Evolutionary conservation across 176 grass and related monocot genomes (phyloP).

Genomic region (Carex myosuroides): DNA sequence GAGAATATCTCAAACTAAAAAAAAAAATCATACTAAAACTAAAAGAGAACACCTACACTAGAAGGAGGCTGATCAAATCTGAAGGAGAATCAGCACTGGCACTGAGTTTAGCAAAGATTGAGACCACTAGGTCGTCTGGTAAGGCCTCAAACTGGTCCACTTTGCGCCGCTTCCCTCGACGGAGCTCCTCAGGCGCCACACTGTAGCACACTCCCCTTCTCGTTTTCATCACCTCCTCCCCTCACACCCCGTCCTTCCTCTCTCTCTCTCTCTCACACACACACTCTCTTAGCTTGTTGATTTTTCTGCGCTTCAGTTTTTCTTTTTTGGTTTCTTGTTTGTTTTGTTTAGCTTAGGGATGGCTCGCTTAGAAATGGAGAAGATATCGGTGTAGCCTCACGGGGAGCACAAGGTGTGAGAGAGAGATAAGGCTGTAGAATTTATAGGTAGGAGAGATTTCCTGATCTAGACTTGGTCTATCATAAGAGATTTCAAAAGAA

Average conservation of each 20-base stretch:
- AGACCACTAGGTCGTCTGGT: slow-evolving; percentile 36
- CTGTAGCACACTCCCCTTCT: slow-evolving; percentile 15
- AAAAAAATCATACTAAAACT: neutral
- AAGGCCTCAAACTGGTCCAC: slow-evolving; percentile 22
- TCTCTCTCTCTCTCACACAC: neutral
- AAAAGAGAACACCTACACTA: slow-evolving; percentile 25
- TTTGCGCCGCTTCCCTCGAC: neutral
- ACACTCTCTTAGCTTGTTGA: neutral
- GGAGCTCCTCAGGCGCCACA: neutral
- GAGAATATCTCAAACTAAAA: neutral
- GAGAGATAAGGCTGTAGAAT: slow-evolving; percentile 17
- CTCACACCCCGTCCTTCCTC: neutral
- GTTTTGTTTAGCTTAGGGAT: neutral
- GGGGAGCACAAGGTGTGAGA: neutral
- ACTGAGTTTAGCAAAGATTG: slow-evolving; percentile 28
- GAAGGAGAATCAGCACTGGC: slow-evolving; percentile 22
- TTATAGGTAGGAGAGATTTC: neutral
- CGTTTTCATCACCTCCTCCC: neutral
- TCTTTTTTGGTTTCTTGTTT: slow-evolving; percentile 1
- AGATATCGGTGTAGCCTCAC: neutral
- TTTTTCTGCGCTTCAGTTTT: neutral
- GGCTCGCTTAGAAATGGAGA: neutral
- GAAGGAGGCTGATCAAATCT: slow-evolving; percentile 12
- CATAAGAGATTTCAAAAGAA: neutral
- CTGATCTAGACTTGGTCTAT: neutral